These are phyloP conservation scores for Vicia faba DNA, from an alignment of 306 rosid species.

Conservation along the genomic window DNA sequence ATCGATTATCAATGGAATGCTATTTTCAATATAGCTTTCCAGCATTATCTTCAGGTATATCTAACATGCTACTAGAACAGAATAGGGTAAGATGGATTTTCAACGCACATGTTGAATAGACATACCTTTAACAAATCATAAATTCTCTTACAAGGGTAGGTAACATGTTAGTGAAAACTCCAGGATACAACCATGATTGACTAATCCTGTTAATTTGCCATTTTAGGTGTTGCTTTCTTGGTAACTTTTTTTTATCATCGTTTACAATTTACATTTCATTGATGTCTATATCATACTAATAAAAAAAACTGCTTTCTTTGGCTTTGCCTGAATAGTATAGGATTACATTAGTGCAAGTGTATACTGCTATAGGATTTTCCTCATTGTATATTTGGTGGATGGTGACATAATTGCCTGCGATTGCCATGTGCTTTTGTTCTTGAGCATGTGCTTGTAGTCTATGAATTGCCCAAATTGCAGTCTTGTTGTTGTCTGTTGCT, in stretches of 20 bases:
- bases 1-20: conserved; percentile 7
- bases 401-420: conserved; percentile 41
- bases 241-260: conserved; percentile 15
- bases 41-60: not conserved
- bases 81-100: not conserved
- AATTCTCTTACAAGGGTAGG: conserved; percentile 26
- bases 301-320: conserved; percentile 25
- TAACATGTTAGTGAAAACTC: conserved; percentile 35
- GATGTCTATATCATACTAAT: conserved; percentile 24
- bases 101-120: not conserved
- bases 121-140: not conserved
- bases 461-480: conserved; percentile 42
- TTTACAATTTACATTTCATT: conserved; percentile 31
- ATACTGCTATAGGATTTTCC: conserved; percentile 22
- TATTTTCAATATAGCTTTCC: conserved; percentile 19
- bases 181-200: conserved; percentile 13
- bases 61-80: not conserved
- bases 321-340: conserved; percentile 27
- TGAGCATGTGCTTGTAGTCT: conserved; percentile 63
- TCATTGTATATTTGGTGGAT: conserved; percentile 28
- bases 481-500: conserved; percentile 48
- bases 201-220: conserved; percentile 26
- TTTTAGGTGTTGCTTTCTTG: conserved; percentile 14
- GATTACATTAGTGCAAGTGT: conserved; percentile 19
- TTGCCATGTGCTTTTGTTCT: conserved; percentile 61